Evolutionary conservation across 306 rosid species (phyloP).

Genomic region (Prunus armeniaca): DNA sequence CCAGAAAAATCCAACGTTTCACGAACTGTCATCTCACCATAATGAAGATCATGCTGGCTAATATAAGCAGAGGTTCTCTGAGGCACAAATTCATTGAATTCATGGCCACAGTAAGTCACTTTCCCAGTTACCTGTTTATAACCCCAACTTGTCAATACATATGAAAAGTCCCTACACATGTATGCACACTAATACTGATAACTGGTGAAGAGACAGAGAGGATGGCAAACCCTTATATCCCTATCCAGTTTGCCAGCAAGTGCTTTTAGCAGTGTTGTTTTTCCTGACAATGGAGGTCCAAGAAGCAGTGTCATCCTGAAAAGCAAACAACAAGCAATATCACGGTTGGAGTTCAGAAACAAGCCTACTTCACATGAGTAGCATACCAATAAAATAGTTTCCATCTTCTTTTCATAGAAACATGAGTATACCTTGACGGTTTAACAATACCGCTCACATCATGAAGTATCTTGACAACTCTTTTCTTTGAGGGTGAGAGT

Average conservation of each 20-base stretch:
- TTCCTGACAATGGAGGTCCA: conserved; percentile 71
- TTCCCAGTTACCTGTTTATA: conserved; percentile 53
- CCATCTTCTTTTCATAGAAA: neutral
- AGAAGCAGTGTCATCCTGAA: conserved; percentile 69
- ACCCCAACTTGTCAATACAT: conserved; percentile 1
- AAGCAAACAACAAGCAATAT: neutral
- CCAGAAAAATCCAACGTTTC: conserved; percentile 73
- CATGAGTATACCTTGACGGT: conserved; percentile 53
- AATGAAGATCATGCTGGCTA: conserved; percentile 77
- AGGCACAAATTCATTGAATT: conserved; percentile 68
- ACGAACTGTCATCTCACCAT: conserved; percentile 83
- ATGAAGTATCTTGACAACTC: conserved; percentile 55
- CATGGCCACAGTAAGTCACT: conserved; percentile 76
- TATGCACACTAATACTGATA: neutral
- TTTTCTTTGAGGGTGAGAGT: conserved; percentile 55
- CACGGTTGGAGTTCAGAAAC: neutral
- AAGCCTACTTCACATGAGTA: neutral
- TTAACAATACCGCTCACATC: conserved; percentile 58
- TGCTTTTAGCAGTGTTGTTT: conserved; percentile 58
- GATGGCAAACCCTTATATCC: conserved; percentile 48
- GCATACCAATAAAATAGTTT: neutral
- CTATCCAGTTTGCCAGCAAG: conserved; percentile 57
- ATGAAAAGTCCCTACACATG: neutral
- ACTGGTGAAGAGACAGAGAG: neutral
- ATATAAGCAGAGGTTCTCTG: conserved; percentile 79